Conservation (phyloP, 2,329 filamentous ascomycete species). For the Emergomyces orientalis region DNA sequence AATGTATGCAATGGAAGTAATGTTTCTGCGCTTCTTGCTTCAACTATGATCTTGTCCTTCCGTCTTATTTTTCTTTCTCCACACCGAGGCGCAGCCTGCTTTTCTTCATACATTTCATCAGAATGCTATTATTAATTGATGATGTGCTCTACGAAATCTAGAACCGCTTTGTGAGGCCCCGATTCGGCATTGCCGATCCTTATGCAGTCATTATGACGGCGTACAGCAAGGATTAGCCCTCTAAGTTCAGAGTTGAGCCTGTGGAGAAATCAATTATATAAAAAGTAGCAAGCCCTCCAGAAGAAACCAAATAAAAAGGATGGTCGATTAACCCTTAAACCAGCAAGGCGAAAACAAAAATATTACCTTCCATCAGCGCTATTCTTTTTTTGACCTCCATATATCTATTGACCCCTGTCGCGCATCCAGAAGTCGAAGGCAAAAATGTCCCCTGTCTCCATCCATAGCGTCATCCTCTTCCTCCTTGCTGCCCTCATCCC, state of each 20-base stretch:
- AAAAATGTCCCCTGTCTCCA: neutral
- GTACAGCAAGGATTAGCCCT: neutral
- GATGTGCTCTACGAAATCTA: neutral
- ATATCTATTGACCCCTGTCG: neutral
- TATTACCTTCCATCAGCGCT: neutral
- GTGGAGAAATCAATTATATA: neutral
- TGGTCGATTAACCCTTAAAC: neutral
- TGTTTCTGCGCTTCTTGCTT: neutral
- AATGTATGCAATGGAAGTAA: neutral
- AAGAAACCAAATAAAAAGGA: neutral
- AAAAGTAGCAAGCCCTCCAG: neutral
- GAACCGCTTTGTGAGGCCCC: neutral
- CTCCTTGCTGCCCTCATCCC: neutral
- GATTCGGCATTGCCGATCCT: neutral
- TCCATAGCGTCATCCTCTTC: neutral
- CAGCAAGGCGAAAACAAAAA: neutral
- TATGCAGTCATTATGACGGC: neutral
- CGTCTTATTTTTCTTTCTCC: neutral
- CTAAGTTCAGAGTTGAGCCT: neutral
- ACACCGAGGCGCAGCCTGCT: neutral
- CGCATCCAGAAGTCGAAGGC: neutral
- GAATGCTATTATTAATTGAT: neutral
- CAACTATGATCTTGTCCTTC: neutral
- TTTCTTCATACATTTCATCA: neutral
- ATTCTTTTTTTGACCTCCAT: neutral